Conservation (phyloP, 768 basidiomycete genomes). For the Postia placenta region DNA sequence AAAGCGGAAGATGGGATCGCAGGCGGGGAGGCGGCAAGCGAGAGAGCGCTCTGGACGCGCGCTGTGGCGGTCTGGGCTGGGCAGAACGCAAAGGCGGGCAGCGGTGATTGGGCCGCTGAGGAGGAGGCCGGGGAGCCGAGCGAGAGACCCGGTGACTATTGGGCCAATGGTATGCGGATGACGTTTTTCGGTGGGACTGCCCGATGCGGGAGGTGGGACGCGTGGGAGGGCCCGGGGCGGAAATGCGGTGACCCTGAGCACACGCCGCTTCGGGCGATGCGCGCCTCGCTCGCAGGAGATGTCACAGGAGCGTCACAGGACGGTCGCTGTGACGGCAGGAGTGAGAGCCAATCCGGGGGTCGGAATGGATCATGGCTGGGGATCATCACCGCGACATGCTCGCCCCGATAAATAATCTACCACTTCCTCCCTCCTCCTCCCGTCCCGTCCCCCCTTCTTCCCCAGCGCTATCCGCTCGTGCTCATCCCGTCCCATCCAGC, state of each 20-base stretch:
- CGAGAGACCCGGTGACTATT: background rate
- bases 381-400: background rate
- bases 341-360: background rate
- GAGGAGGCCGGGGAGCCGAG: background rate
- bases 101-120: conserved; percentile 2
- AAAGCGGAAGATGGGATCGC: background rate
- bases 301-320: no score
- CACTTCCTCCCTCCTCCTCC: conserved; percentile 1
- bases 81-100: background rate
- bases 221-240: background rate
- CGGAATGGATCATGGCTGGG: background rate
- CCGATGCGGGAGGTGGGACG: background rate
- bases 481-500: background rate
- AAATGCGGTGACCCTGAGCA: background rate
- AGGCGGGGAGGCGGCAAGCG: background rate
- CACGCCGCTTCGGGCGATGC: background rate
- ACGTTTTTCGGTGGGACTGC: background rate
- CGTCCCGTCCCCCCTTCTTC: background rate
- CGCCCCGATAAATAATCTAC: conserved; percentile 2
- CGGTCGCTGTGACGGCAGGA: background rate
- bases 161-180: conserved; percentile 3
- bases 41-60: conserved; percentile 1
- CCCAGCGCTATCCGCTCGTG: background rate
- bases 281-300: background rate
- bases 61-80: background rate